phyloP scores from a whole-genome alignment of 2,329 filamentous ascomycete genomes.

The Alternaria longipes region DNA sequence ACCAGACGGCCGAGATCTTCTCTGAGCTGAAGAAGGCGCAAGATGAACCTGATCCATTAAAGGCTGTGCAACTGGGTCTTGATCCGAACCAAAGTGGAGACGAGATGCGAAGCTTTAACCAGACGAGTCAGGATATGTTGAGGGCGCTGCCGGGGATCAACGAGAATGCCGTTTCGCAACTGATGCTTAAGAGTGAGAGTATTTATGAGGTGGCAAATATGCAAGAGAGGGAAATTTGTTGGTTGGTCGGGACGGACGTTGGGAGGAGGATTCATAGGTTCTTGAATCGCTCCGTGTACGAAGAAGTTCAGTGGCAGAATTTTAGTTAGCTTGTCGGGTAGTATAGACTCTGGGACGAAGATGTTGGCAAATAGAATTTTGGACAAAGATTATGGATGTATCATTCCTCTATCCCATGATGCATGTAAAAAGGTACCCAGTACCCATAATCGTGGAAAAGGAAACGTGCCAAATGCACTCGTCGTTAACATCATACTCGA shows the following conservation, averaged over 20 bases:
- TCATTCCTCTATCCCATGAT: conserved; percentile 12
- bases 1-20: conserved; percentile 97
- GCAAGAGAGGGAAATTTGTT: conserved; percentile 74
- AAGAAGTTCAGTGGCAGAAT: conserved; percentile 38
- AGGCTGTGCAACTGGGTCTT: conserved; percentile 83
- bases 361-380: background rate
- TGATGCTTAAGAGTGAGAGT: conserved; percentile 78
- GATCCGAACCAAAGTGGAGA: conserved; percentile 65
- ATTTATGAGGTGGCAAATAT: conserved; percentile 88
- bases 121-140: conserved; percentile 90
- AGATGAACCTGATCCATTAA: conserved; percentile 87
- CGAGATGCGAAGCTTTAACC: conserved; percentile 76
- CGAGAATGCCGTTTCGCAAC: conserved; percentile 75
- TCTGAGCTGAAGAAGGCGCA: conserved; percentile 90
- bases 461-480: background rate
- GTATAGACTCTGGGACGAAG: background rate
- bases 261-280: conserved; percentile 81
- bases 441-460: background rate
- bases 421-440: background rate
- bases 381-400: conserved; percentile 11
- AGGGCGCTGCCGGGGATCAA: conserved; percentile 80
- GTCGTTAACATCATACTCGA: background rate
- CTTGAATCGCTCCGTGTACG: conserved; percentile 71
- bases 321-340: conserved; percentile 14
- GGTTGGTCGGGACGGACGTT: conserved; percentile 78